These are phyloP conservation scores for Chiua sp. DNA, from an alignment of 1,284 basidiomycete genomes.

Conservation along the genomic window DNA sequence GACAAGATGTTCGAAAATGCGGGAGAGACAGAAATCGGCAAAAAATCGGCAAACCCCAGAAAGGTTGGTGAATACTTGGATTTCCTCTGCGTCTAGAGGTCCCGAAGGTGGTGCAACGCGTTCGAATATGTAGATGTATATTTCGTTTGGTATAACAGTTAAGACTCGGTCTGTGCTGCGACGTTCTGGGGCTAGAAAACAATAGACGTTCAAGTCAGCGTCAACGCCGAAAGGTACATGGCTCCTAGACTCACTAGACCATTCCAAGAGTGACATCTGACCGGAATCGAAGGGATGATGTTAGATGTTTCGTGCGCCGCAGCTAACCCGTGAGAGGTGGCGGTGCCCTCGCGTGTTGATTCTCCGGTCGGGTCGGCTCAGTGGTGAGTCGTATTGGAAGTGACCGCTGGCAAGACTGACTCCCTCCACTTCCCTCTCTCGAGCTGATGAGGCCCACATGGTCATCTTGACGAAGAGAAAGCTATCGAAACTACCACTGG, in stretches of 20 bases:
- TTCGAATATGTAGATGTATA: slow-evolving; percentile 45
- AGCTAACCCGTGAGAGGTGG: too few species aligned
- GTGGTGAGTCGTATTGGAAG: too few species aligned
- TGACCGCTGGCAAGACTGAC: too few species aligned
- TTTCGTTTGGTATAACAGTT: slow-evolving; percentile 36
- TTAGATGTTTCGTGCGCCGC: too few species aligned
- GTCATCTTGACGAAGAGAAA: too few species aligned
- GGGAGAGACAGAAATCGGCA: slow-evolving; percentile 40
- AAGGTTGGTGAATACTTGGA: slow-evolving; percentile 34
- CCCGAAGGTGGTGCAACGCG: slow-evolving; percentile 15
- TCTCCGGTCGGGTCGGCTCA: too few species aligned
- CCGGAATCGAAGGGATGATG: neutral
- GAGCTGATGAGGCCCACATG: too few species aligned
- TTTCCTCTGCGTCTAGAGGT: slow-evolving; percentile 9
- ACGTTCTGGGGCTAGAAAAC: slow-evolving; percentile 25
- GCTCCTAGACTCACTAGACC: neutral
- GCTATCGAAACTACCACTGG: too few species aligned
- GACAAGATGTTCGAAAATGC: slow-evolving; percentile 39
- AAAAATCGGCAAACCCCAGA: slow-evolving; percentile 51
- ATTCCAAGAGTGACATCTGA: neutral
- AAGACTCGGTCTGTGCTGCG: slow-evolving; percentile 2
- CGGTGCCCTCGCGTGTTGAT: too few species aligned
- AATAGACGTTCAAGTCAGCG: neutral
- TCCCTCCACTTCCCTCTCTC: too few species aligned
- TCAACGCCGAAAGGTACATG: neutral